Base-by-base conservation (phyloP, 192 early-diverging fungal genomes). In the Paraglomus brasilianum region DNA sequence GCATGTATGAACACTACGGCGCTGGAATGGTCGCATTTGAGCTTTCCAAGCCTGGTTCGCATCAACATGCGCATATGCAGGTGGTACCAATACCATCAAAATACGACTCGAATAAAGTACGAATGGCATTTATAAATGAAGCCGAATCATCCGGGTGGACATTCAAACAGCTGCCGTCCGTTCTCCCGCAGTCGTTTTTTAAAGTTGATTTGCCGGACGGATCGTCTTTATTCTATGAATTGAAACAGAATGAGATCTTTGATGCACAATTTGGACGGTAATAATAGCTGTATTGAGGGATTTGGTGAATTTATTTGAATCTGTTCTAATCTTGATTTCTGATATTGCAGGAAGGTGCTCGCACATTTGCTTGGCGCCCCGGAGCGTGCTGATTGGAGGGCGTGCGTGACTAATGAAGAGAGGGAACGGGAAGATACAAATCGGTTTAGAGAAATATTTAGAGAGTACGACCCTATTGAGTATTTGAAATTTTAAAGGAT, bases 191-290 rank as follows among this genome's bases (percentile, higher is more conserved):
- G n/a, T 39, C 48, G 48, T 85, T 77, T 58, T 84, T 88, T 44
- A 82, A 82, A 64, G 77, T 88, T 15, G 87, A 88, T 63, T 56
- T 88, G 3, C 80, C 85, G 13, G 72, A 82, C 63, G 79, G 80
- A 8, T 74, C 71, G 24, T 51, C 60, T 6, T 57, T 87, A 17
- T 71, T 83, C 21, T 80, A 85, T 55, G 60, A 71, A 15, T 75
- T 87, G 45, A 72, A 77, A 5, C 66, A 66, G 0, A 55, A 67
- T 17, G 74, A 77, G 64, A 42, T 77, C 47, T 88, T 94, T 67
- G 91, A 95, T 69, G 60, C 90, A 5, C 89, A 95, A 71, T 89
- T 92, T 76, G 92, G 91, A 72, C 79, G 93, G 81, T 82, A 66
- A 19, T 36, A 17, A 62, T 14, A 55, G 9, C 2, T 56, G 38